Percentiles rank a stretch among this genome's conserved stretches.
phyloP scores from a whole-genome alignment of 78 protist genomes.

The Dictyostelium discoideum region DNA sequence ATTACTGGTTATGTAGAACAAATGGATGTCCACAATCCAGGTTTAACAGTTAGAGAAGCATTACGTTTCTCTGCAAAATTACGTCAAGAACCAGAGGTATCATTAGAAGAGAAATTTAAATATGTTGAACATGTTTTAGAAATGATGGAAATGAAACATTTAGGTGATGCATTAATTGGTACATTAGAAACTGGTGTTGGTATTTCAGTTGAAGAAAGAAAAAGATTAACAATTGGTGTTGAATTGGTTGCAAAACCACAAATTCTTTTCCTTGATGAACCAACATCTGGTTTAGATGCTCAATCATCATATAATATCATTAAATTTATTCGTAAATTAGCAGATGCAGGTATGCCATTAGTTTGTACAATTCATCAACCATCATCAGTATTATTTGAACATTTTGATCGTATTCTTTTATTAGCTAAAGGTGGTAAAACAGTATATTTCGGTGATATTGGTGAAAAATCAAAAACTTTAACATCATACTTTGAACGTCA shows the following conservation, averaged over 20 bases:
- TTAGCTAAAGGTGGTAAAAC: conserved; percentile 82
- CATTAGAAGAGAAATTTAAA: conserved; percentile 44
- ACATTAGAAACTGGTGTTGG: conserved; percentile 72
- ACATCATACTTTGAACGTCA: conserved; percentile 44
- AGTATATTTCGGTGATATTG: conserved; percentile 82
- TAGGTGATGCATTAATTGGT: conserved; percentile 80
- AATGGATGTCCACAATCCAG: conserved; percentile 75
- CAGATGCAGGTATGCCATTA: conserved; percentile 80
- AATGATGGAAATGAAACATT: conserved; percentile 82
- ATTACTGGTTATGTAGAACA: conserved; percentile 83
- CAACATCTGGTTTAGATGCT: conserved; percentile 73
- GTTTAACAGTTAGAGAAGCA: conserved; percentile 72
- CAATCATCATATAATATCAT: conserved; percentile 74
- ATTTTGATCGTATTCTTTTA: conserved; percentile 70
- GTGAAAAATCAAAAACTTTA: conserved; percentile 39
- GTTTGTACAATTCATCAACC: conserved; percentile 85
- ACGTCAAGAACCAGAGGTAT: conserved; percentile 40
- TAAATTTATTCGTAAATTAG: conserved; percentile 67
- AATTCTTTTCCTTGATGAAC: conserved; percentile 36
- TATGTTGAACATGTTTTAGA: conserved; percentile 63
- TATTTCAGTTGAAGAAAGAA: conserved; percentile 74
- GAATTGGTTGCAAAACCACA: conserved; percentile 83
- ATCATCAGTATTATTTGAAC: conserved; percentile 71
- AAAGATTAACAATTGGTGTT: conserved; percentile 79
- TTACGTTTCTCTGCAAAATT: conserved; percentile 63